Evolutionary conservation across 169 alveolate species (phyloP).

Genomic region (Prorocentrum cordatum): DNA sequence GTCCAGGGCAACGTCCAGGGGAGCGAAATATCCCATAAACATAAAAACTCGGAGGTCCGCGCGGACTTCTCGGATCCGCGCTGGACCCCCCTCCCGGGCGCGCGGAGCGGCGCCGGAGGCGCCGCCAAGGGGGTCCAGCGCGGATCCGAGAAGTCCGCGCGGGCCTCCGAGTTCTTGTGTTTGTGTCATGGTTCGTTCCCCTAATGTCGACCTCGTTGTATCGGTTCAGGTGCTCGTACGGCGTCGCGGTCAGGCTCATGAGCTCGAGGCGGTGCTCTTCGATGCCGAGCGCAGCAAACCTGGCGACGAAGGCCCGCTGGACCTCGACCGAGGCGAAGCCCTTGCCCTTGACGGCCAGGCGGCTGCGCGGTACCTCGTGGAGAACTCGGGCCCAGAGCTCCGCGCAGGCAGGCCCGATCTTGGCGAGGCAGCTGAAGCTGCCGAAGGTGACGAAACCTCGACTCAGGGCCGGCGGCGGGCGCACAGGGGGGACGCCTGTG

Average conservation of each 20-base stretch:
- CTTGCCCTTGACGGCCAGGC: conserved; percentile 71
- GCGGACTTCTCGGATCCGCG: no score
- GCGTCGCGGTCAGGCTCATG: conserved; percentile 18
- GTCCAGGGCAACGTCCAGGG: conserved; percentile 74
- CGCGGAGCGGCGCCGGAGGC: no score
- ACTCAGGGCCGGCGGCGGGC: conserved; percentile 71
- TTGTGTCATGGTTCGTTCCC: no score
- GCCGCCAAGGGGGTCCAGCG: no score
- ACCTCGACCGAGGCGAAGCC: conserved; percentile 69
- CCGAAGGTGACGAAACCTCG: conserved; percentile 78
- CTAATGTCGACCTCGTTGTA: background rate
- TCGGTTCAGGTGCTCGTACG: conserved; percentile 32
- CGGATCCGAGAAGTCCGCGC: no score
- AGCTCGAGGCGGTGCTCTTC: conserved; percentile 33
- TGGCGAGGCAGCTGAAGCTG: conserved; percentile 77
- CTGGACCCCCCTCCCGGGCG: no score
- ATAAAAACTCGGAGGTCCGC: background rate
- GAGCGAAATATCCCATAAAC: conserved; percentile 3
- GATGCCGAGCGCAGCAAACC: conserved; percentile 49
- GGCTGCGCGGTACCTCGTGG: conserved; percentile 75
- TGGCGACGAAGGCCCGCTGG: background rate
- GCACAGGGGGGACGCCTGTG: conserved; percentile 32
- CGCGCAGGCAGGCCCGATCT: conserved; percentile 75
- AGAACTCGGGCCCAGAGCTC: conserved; percentile 74
- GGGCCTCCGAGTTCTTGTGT: no score